Percentiles rank a stretch among this genome's conserved stretches.
Conservation (phyloP, 2,329 filamentous ascomycete genomes). For the Fusarium verrucosum region DNA sequence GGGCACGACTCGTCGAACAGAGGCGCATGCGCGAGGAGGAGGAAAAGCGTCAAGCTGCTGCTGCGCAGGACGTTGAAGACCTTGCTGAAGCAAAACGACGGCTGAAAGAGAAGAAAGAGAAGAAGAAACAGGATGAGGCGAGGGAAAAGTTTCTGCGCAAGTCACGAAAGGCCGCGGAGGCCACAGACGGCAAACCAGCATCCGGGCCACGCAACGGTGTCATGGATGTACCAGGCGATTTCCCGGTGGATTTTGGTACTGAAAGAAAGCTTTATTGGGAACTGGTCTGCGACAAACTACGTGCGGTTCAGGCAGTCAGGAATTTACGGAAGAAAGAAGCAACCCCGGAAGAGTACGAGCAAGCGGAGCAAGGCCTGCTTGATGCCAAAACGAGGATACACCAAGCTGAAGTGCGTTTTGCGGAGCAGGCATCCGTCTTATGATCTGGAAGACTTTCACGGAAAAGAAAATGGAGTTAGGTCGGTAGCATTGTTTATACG, state of each 20-base stretch:
- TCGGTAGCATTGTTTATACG: conserved; percentile 37
- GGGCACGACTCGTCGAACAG: conserved; percentile 50
- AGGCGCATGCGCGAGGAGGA: conserved; percentile 53
- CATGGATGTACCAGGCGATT: conserved; percentile 51
- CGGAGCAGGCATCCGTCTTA: conserved; percentile 40
- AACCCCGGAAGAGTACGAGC: conserved; percentile 40
- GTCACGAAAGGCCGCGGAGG: conserved; percentile 50
- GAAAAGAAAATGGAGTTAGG: conserved; percentile 18
- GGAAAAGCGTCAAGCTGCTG: conserved; percentile 47
- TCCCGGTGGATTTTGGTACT: conserved; percentile 43
- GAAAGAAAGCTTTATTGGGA: conserved; percentile 52
- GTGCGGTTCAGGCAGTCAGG: conserved; percentile 51
- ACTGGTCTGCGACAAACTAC: conserved; percentile 53
- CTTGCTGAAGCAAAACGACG: conserved; percentile 50
- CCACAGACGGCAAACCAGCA: conserved; percentile 29
- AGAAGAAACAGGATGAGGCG: conserved; percentile 48
- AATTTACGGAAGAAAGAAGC: conserved; percentile 45
- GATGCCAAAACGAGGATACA: conserved; percentile 49
- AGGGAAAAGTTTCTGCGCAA: conserved; percentile 47
- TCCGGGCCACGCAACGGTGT: conserved; percentile 48
- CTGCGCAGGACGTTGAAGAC: conserved; percentile 53
- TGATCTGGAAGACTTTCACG: conserved; percentile 4
- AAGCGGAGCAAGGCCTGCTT: conserved; percentile 45
- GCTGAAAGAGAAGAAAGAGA: conserved; percentile 54
- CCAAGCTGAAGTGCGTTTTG: conserved; percentile 51